Evolutionary conservation across 2,329 filamentous ascomycete genomes (phyloP).

Genomic region (Berkeleyomyces basicola): DNA sequence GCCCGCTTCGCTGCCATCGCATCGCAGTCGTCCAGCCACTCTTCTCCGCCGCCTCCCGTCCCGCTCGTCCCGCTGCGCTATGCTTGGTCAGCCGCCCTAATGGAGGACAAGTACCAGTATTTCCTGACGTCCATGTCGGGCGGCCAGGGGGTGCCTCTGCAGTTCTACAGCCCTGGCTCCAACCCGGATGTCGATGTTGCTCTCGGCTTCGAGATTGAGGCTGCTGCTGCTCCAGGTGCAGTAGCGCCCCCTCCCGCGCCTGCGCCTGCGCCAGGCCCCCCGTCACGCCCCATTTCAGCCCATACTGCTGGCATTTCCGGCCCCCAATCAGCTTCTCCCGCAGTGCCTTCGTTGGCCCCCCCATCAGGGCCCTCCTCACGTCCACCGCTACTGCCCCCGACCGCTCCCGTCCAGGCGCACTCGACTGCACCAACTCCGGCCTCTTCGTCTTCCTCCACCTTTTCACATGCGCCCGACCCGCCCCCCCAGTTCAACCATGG

Average conservation of each 20-base stretch:
- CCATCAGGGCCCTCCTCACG: background rate
- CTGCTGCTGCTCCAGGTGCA: background rate
- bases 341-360: background rate
- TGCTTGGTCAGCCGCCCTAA: constrained; percentile 18
- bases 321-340: background rate
- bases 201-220: background rate
- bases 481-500: background rate
- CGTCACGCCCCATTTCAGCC: background rate
- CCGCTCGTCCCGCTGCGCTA: background rate
- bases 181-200: background rate
- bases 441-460: constrained; percentile 26
- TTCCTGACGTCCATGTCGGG: constrained; percentile 37
- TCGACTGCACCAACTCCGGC: constrained; percentile 18
- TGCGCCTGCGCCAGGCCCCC: background rate
- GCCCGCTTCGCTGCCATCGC: background rate
- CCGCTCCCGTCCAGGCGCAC: background rate
- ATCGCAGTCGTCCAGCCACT: background rate
- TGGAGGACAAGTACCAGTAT: constrained; percentile 41
- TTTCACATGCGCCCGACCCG: constrained; percentile 27
- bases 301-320: too few species aligned
- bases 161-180: background rate
- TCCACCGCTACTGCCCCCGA: constrained; percentile 18
- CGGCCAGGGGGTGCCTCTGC: constrained; percentile 17
- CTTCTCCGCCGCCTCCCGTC: background rate
- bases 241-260: too few species aligned